Evolutionary conservation across 1,284 basidiomycete species (phyloP), one percentile per base, ranked within the genome.

Genomic region (Trametes hirsuta): DNA sequence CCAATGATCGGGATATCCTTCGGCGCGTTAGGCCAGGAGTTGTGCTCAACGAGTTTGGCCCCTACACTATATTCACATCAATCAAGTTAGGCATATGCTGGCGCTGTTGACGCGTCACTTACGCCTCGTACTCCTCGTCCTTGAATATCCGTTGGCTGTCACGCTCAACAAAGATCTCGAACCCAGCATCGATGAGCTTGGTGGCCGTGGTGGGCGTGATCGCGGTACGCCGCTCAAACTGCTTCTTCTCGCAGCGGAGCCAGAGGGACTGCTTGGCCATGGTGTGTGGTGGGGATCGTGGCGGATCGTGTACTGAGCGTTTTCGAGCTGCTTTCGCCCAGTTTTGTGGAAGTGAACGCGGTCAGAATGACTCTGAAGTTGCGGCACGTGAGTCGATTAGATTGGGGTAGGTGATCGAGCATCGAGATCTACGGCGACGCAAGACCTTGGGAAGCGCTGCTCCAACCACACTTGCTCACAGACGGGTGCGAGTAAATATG

Each of bases 71-170:
- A 58, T 53, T 11, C 46, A 25, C 10, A 51, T 61, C 30, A 49
- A 55, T 24, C 30, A 46, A 22, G 40, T 9, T 14, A 39, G 37
- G 42, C 40, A 14, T 60, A 56, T 59, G 46, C 39, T n/a, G 53
- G 5, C 4, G 30, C 30, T 8, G 30, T 30, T 8, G 30, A 42
- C 42, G 56, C 51, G 47, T 25, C 55, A 83, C 93, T 73, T 77
- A 98, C 96, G 83, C 84, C 76, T 95, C 93, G 73, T 92, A 99
- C 78, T 99, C 97, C 53, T 84, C 80, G 74, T 99, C 95, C 68
- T 94, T 88, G 78, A 99, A 99, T 74, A 98, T 98, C 65, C 97
- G 83, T 78, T 98, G 94, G 58, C 91, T 85, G 76, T 99, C 97
- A 66, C 93, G 85, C 78, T 99, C 97, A 61, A 99, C 96, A 62